Evolutionary conservation across 2,329 filamentous ascomycete genomes (phyloP), one percentile per base, ranked within the genome.

Genomic region (Hymenoscyphus linearis): DNA sequence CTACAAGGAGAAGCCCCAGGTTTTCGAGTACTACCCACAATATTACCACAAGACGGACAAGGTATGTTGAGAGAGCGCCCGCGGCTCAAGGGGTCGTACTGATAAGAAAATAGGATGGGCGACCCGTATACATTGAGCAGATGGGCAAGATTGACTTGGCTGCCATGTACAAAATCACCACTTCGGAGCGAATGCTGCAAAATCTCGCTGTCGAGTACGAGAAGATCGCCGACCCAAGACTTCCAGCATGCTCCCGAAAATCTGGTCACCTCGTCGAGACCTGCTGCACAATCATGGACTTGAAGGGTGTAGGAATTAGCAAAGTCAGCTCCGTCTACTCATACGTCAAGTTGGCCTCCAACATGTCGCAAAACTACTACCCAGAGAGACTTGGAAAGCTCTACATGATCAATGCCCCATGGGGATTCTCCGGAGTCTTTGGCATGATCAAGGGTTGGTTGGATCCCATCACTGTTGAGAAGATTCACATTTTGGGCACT

Each of bases 11-110:
- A 95, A 93, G 77, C 74, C 84, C 60, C 76, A 93, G 74, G 84
- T 99, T 62, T 90, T 90, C 77, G 81, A 93, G 77, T 96, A 90
- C 82, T 99, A 99, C 79, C 91, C 91, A 55, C 95, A 99, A 79
- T 99, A 95, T 82, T 99, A 99, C 81, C 95, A 99, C 85, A 97
- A 97, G 81, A 93, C 87, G 13, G 91, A 95, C 78, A 92, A 91
- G 79, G 86, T 88, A 75, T 36, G 60, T 55, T 25, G n/a, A 6
- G 6, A 47, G 40, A 47, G n/a, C 13, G 35, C 59, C 57, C 52
- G 31, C n/a, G 44, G 9, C 36, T 13, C 26, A 34, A 18, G 27
- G 10, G 40, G 13, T 55, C n/a, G 47, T 34, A 54, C 62, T 71
- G 57, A 70, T 56, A 58, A 53, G 18, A 26, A 25, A 18, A 13